Evolutionary conservation across 495 filamentous ascomycete species (phyloP).

Genomic region (Tuber magnatum): DNA sequence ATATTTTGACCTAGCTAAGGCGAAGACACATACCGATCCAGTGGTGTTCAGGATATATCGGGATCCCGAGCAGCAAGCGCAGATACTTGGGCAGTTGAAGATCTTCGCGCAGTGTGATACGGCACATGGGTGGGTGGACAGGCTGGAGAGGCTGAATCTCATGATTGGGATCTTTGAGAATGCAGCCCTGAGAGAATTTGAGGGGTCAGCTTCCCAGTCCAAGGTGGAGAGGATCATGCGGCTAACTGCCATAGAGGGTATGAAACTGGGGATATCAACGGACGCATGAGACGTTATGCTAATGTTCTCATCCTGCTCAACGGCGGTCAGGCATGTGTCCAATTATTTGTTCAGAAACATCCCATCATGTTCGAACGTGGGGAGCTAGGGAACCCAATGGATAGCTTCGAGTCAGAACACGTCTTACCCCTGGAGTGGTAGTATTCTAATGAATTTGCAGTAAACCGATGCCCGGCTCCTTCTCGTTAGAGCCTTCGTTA

Average conservation of each 20-base stretch:
- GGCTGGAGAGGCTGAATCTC: conserved; percentile 62
- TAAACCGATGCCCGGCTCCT: conserved; percentile 46
- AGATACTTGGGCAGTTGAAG: conserved; percentile 72
- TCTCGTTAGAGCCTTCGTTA: conserved; percentile 70
- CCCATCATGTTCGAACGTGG: conserved; percentile 68
- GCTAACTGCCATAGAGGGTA: conserved; percentile 51
- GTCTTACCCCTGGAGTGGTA: not conserved
- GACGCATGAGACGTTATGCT: conserved; percentile 79
- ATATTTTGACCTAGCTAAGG: conserved; percentile 70
- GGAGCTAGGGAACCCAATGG: conserved; percentile 66
- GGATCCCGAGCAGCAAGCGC: conserved; percentile 81
- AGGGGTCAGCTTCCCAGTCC: conserved; percentile 47
- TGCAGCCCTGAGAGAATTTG: conserved; percentile 82
- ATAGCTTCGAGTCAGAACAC: conserved; percentile 63
- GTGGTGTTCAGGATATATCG: conserved; percentile 76
- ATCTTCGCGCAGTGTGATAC: conserved; percentile 74
- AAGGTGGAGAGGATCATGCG: not conserved
- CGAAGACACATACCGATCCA: conserved; percentile 69
- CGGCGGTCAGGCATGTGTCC: conserved; percentile 67
- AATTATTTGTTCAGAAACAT: conserved; percentile 81
- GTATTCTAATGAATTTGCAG: conserved; percentile 18
- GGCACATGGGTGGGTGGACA: conserved; percentile 61
- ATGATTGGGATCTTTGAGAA: conserved; percentile 83
- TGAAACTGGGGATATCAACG: conserved; percentile 82
- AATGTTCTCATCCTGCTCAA: conserved; percentile 76